Evolutionary conservation across 1,284 basidiomycete species (phyloP).

Genomic region (Ganoderma meredithae): DNA sequence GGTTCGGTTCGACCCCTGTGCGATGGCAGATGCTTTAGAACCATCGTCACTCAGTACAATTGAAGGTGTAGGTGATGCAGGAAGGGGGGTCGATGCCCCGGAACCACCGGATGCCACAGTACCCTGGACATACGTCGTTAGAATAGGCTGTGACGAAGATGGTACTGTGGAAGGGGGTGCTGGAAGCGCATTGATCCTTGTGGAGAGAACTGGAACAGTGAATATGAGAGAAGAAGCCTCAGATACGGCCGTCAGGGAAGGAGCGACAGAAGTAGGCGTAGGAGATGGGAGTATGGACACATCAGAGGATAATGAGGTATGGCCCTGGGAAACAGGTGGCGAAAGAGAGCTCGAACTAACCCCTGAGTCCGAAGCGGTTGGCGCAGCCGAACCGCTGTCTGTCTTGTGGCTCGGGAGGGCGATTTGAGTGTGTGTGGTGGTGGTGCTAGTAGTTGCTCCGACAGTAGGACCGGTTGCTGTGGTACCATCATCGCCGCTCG

Average conservation of each 20-base stretch:
- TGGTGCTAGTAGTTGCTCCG: not conserved
- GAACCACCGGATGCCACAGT: slow-evolving; percentile 16
- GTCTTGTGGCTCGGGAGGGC: slow-evolving; percentile 5
- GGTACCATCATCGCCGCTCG: not conserved
- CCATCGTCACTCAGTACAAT: slow-evolving; percentile 15
- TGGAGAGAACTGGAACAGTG: slow-evolving; percentile 1
- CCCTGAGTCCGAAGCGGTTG: slow-evolving; percentile 18
- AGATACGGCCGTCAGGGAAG: slow-evolving; percentile 10
- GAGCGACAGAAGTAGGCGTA: slow-evolving; percentile 13
- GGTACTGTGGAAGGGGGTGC: slow-evolving; percentile 9
- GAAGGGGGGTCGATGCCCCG: not conserved
- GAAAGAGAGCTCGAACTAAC: slow-evolving; percentile 31
- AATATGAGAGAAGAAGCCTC: not conserved
- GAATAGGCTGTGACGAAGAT: slow-evolving; percentile 22
- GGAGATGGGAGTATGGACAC: slow-evolving; percentile 27
- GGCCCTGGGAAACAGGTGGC: slow-evolving; percentile 23
- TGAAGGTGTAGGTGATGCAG: not conserved
- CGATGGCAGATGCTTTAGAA: slow-evolving; percentile 29
- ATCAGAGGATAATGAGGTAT: slow-evolving; percentile 21
- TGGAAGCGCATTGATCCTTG: slow-evolving; percentile 5
- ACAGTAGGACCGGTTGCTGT: not conserved
- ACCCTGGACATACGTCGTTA: slow-evolving; percentile 23
- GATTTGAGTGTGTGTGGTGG: not conserved
- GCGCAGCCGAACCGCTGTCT: not conserved
- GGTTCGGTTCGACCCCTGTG: slow-evolving; percentile 33